These are phyloP conservation scores for Graphiopsis chlorocephala DNA, from an alignment of 2,329 filamentous ascomycete genomes.

Conservation along the genomic window DNA sequence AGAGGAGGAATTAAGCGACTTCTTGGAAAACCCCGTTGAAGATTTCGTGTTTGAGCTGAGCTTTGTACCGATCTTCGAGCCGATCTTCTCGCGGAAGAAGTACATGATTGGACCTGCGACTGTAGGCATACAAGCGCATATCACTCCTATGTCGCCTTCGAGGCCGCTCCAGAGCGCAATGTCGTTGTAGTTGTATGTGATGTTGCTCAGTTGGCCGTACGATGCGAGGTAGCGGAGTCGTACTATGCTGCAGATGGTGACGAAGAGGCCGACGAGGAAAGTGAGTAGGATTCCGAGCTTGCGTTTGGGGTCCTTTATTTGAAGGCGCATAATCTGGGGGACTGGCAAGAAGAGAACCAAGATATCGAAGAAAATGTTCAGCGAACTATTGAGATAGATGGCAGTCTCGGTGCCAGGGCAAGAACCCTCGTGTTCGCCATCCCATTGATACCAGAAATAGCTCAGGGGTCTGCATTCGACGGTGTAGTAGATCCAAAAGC, in stretches of 20 bases:
- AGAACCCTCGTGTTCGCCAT: background rate
- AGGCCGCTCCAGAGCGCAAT: conserved; percentile 23
- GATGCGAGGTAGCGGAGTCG: conserved; percentile 17
- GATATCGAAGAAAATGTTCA: background rate
- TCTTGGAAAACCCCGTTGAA: background rate
- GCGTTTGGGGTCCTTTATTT: background rate
- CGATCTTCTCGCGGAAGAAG: background rate
- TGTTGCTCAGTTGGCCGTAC: conserved; percentile 17
- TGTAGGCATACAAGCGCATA: conserved; percentile 27
- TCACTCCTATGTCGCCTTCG: conserved; percentile 22
- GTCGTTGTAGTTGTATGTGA: conserved; percentile 23
- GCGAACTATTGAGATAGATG: background rate
- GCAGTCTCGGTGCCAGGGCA: background rate
- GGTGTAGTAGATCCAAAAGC: background rate
- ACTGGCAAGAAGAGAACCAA: background rate
- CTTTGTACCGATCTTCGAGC: background rate
- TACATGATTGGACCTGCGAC: background rate
- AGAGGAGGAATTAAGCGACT: background rate
- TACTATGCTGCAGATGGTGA: conserved; percentile 21
- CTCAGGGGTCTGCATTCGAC: background rate
- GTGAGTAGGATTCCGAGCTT: background rate
- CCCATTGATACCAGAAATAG: background rate
- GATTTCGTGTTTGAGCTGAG: background rate
- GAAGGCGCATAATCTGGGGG: background rate
- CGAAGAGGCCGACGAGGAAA: conserved; percentile 21